Evolutionary conservation across 148 eudicot genomes (phyloP).

Genomic region (Arbutus unedo): DNA sequence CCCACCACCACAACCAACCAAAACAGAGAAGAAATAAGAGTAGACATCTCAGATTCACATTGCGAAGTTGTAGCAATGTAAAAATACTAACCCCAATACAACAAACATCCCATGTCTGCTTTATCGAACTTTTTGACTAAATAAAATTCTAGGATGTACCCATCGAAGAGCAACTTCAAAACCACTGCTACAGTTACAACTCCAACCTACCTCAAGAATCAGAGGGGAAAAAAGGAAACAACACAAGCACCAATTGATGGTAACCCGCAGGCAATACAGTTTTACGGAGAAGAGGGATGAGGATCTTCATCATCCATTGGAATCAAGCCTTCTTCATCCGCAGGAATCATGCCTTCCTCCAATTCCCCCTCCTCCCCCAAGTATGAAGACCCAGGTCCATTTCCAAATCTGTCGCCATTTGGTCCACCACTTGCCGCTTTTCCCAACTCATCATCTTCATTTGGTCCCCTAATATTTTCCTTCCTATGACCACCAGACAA

Average conservation of each 20-base stretch:
- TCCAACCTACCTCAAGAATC: not conserved
- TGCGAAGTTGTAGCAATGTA: too few species aligned
- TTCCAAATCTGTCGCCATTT: not conserved
- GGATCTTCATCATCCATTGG: constrained; percentile 1
- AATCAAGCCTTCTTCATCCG: constrained; percentile 16
- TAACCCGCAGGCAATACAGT: not conserved
- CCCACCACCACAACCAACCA: too few species aligned
- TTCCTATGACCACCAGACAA: not conserved
- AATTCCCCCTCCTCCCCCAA: constrained; percentile 22
- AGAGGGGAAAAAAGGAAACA: not conserved
- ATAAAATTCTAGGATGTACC: not conserved
- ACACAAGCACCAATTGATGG: not conserved
- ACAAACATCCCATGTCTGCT: not conserved
- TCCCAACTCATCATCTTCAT: constrained; percentile 9
- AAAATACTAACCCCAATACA: not conserved
- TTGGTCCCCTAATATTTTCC: not conserved
- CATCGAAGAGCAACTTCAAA: not conserved
- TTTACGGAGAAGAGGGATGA: not conserved
- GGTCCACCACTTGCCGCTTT: not conserved
- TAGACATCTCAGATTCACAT: not conserved
- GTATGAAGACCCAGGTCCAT: not conserved
- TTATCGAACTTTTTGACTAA: not conserved
- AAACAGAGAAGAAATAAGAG: too few species aligned
- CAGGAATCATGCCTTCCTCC: constrained; percentile 32
- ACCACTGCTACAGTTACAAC: not conserved